A percentile compares a stretch with the other conserved stretches of the same genome.
phyloP scores from a whole-genome alignment of 176 grass and related monocot genomes.

The Hordeum vulgare region DNA sequence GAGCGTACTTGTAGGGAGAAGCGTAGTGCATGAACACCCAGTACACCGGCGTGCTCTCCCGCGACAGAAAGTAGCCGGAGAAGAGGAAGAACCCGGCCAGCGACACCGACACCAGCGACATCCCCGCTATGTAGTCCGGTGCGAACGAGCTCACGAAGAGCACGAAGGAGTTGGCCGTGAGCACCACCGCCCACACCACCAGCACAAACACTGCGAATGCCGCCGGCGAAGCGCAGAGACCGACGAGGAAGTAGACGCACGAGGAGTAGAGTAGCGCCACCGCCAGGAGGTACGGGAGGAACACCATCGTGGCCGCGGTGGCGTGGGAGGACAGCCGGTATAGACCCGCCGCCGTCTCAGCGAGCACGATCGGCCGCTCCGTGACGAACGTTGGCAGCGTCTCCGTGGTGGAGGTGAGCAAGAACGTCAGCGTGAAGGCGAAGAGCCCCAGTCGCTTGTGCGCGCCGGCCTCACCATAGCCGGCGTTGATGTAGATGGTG shows the following conservation, averaged over 20 bases:
- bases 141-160: conserved; percentile 78
- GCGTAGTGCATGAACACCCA: conserved; percentile 95
- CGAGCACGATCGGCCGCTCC: conserved; percentile 80
- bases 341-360: conserved; percentile 68
- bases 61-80: conserved; percentile 89
- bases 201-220: conserved; percentile 72
- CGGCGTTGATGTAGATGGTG: conserved; percentile 74
- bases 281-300: conserved; percentile 82
- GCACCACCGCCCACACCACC: conserved; percentile 77
- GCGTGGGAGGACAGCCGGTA: conserved; percentile 87
- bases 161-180: conserved; percentile 84
- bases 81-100: conserved; percentile 94
- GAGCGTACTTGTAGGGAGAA: conserved; percentile 89
- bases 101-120: conserved; percentile 67
- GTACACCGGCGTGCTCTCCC: conserved; percentile 82
- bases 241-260: conserved; percentile 81
- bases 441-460: conserved; percentile 88
- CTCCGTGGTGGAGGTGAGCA: conserved; percentile 84
- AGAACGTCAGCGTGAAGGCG: conserved; percentile 95
- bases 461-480: conserved; percentile 52
- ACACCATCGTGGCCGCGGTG: conserved; percentile 60
- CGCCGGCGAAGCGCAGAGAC: conserved; percentile 52
- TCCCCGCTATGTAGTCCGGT: conserved; percentile 93
- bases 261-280: conserved; percentile 74
- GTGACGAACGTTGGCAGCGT: conserved; percentile 83